Base-by-base conservation (phyloP, 495 filamentous ascomycete species). In the Bombardia bombarda region DNA sequence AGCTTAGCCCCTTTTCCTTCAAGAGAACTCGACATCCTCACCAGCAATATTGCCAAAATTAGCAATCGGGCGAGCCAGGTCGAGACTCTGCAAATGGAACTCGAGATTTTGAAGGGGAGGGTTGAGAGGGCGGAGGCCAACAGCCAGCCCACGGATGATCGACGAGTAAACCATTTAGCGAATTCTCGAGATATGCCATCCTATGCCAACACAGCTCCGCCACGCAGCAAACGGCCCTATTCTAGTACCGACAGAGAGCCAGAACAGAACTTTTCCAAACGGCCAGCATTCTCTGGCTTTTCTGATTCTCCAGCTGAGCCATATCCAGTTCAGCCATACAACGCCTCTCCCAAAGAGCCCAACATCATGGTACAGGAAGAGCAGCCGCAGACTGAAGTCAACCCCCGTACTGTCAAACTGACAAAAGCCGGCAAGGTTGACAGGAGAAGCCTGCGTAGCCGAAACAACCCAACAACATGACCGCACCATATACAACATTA, bases 41-140 rank as follows among this genome's bases (percentile, higher is more conserved):
- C 58, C 3, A 58, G 42, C 40, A 58, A 41, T 25, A 59, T 67
- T 21, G 53, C 60, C 25, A 63, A 63, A 25, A 57, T 68, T 25
- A 51, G 60, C 26, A 53, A 57, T 28, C 56, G 56, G 25, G 59
- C 66, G 3, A 63, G 52, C 43, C 56, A 67, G 30, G 64, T 67
- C 7, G 64, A 70, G 43, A 56, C 50, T 4, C 47, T 66, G 17
- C 61, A 62, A 47, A 67, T 64, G 61, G 65, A 68, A 41, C 45
- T 68, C 10, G 58, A 63, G 35, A 55, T 69, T 2, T 30, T 67
- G 17, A 65, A 63, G 43, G 55, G 55, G 6, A 51, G 62, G 7
- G 43, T 68, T 13, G 51, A 63, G 21, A 45, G 58, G 21, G 43
- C 57, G 5, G 62, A 65, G 25, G 37, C 43, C 6, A 45, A 34